A percentile compares a stretch with the other conserved stretches of the same genome.
Evolutionary conservation across 164 flowering plant species (phyloP).

Genomic region (Buxus sempervirens): DNA sequence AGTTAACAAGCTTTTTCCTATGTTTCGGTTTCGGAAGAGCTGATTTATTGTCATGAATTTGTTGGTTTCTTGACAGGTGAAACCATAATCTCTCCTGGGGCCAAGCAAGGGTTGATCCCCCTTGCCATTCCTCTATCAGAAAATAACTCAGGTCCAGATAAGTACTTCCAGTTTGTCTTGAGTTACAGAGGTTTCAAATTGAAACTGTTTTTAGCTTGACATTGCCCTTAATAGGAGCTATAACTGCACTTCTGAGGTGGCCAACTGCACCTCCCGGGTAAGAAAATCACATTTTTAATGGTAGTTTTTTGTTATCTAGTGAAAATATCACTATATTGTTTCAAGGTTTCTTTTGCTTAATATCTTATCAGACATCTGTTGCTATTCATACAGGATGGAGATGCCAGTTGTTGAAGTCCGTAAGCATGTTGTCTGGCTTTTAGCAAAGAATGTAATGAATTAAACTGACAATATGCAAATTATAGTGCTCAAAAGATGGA

Average conservation of each 20-base stretch:
- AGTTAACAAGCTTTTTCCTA: too few species aligned
- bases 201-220: background rate
- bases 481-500: background rate
- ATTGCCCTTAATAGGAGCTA: conserved; percentile 37
- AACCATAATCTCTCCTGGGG: conserved; percentile 62
- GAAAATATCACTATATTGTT: background rate
- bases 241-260: conserved; percentile 85
- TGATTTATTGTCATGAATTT: background rate
- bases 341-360: conserved; percentile 4
- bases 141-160: conserved; percentile 51
- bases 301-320: too few species aligned
- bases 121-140: conserved; percentile 71
- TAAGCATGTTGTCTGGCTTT: conserved; percentile 78
- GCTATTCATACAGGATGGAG: conserved; percentile 62
- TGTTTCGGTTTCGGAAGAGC: too few species aligned
- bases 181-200: background rate
- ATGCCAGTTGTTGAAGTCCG: conserved; percentile 94
- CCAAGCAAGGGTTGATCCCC: conserved; percentile 66
- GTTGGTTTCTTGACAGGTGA: conserved; percentile 48
- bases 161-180: conserved; percentile 11
- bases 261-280: conserved; percentile 93
- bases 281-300: conserved; percentile 4
- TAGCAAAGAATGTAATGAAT: conserved; percentile 76
- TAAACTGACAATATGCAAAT: background rate
- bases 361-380: conserved; percentile 3